Evolutionary conservation across 2,329 filamentous ascomycete genomes (phyloP).

Genomic region (Exophiala dermatitidis): DNA sequence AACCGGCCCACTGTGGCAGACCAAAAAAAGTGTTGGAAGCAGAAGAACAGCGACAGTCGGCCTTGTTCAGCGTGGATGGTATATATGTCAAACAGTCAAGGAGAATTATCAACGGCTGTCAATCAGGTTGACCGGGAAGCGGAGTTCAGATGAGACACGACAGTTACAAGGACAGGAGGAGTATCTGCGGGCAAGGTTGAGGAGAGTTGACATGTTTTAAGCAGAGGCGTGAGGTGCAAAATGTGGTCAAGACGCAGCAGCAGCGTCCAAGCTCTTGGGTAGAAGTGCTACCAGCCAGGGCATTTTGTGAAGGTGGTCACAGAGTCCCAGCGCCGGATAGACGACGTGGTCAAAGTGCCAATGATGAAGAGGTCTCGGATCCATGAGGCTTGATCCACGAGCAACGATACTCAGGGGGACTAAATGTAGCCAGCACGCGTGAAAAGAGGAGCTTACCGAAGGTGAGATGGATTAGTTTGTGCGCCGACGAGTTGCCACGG

Average conservation of each 20-base stretch:
- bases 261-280: constrained; percentile 8
- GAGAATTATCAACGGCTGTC: constrained; percentile 12
- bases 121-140: constrained; percentile 14
- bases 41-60: background rate
- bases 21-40: background rate
- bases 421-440: constrained; percentile 11
- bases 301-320: background rate
- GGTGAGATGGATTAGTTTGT: constrained; percentile 8
- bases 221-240: constrained; percentile 3
- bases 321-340: constrained; percentile 9
- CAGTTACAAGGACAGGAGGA: constrained; percentile 11
- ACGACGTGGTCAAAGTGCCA: constrained; percentile 18
- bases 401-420: constrained; percentile 2
- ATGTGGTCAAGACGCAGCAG: constrained; percentile 6
- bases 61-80: background rate
- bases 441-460: constrained; percentile 17
- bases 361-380: constrained; percentile 2
- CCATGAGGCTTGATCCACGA: constrained; percentile 5
- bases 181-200: constrained; percentile 9
- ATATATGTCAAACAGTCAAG: constrained; percentile 10
- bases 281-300: constrained; percentile 5
- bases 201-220: constrained; percentile 21
- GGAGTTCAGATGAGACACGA: constrained; percentile 13
- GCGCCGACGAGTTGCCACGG: constrained; percentile 15
- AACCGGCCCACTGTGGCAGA: background rate